Evolutionary conservation across 2,329 filamentous ascomycete genomes (phyloP).

Genomic region (Claviceps purpurea): DNA sequence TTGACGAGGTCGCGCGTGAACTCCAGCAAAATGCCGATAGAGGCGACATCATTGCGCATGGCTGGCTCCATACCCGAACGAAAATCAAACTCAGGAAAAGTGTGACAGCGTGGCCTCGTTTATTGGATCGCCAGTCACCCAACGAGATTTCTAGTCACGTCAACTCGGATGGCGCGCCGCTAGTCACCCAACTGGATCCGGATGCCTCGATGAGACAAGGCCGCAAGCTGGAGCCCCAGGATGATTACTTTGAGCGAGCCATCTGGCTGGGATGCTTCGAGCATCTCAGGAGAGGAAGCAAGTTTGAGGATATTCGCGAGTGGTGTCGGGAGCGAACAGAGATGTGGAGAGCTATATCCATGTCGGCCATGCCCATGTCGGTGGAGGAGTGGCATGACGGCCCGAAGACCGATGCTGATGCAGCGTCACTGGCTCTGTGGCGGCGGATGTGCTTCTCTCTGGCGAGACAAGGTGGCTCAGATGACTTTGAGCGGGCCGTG

Average conservation of each 20-base stretch:
- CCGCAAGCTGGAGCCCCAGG: slow-evolving; percentile 63
- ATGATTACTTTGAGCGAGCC: slow-evolving; percentile 77
- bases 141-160: slow-evolving; percentile 42
- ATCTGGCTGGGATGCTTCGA: slow-evolving; percentile 94
- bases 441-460: slow-evolving; percentile 62
- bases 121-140: slow-evolving; percentile 48
- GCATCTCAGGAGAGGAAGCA: slow-evolving; percentile 74
- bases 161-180: slow-evolving; percentile 45
- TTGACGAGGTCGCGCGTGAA: slow-evolving; percentile 64
- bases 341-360: slow-evolving; percentile 73
- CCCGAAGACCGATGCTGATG: slow-evolving; percentile 16
- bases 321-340: slow-evolving; percentile 83
- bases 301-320: slow-evolving; percentile 58
- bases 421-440: slow-evolving; percentile 49
- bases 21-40: slow-evolving; percentile 64
- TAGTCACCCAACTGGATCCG: slow-evolving; percentile 83
- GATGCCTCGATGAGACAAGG: slow-evolving; percentile 75
- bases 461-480: slow-evolving; percentile 54
- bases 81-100: slow-evolving; percentile 85
- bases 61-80: slow-evolving; percentile 84
- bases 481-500: slow-evolving; percentile 75
- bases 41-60: slow-evolving; percentile 70
- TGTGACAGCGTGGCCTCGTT: slow-evolving; percentile 51
- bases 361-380: slow-evolving; percentile 58
- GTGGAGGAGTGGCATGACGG: slow-evolving; percentile 27